These are phyloP conservation scores for Nitzschia palea DNA, from an alignment of 108 stramenopile species.

Conservation along the genomic window DNA sequence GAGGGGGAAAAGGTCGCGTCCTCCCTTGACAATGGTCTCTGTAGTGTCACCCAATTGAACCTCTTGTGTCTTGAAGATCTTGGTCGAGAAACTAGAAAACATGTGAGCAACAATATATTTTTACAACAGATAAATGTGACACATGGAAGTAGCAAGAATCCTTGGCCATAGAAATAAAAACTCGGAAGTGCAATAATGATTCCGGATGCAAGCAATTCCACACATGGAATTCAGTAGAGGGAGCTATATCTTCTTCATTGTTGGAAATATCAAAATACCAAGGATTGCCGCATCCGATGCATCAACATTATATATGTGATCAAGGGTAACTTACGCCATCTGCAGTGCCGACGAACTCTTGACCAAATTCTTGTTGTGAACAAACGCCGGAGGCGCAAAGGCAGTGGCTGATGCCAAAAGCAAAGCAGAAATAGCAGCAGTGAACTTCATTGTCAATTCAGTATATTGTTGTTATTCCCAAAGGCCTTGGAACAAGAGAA, in stretches of 20 bases:
- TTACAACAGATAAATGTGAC: background rate
- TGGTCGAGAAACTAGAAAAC: constrained; percentile 69
- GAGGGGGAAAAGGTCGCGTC: constrained; percentile 94
- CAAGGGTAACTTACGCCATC: constrained; percentile 38
- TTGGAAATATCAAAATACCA: constrained; percentile 7
- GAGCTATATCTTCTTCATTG: constrained; percentile 61
- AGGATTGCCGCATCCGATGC: background rate
- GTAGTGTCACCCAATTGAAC: constrained; percentile 89
- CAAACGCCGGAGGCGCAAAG: constrained; percentile 60
- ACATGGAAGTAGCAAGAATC: constrained; percentile 1
- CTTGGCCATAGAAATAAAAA: background rate
- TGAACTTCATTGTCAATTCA: constrained; percentile 66
- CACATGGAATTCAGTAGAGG: constrained; percentile 66
- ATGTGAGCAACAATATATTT: background rate
- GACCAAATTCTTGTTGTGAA: constrained; percentile 1
- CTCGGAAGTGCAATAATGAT: constrained; percentile 66
- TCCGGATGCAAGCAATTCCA: constrained; percentile 69
- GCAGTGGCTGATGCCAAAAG: constrained; percentile 74
- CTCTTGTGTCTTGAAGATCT: constrained; percentile 85
- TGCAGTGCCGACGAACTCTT: constrained; percentile 24
- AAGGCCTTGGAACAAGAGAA: constrained; percentile 13
- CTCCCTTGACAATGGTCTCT: constrained; percentile 96
- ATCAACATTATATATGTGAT: background rate
- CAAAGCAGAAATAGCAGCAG: constrained; percentile 61
- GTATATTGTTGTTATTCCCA: constrained; percentile 5